Percentiles rank a stretch among this genome's conserved stretches.
These are phyloP conservation scores for Daldinia grandis DNA, from an alignment of 495 filamentous ascomycete genomes.

Conservation along the genomic window DNA sequence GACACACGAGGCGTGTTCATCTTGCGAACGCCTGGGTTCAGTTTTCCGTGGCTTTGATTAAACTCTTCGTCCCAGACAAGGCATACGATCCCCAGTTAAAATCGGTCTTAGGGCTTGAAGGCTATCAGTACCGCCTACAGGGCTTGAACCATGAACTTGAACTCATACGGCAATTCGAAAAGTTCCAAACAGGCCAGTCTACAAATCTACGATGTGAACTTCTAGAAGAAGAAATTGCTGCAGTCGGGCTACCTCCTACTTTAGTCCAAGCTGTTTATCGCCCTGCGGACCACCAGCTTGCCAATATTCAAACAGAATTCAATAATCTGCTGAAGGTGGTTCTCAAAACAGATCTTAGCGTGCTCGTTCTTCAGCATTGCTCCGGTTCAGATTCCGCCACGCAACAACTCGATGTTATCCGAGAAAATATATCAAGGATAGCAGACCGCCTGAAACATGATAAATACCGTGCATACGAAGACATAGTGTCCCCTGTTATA, in stretches of 20 bases:
- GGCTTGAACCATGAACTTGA: slow-evolving; percentile 65
- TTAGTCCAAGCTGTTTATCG: slow-evolving; percentile 68
- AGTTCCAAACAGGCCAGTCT: slow-evolving; percentile 70
- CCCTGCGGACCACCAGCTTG: slow-evolving; percentile 70
- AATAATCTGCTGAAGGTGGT: slow-evolving; percentile 74
- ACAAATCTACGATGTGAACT: slow-evolving; percentile 69
- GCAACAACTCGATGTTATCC: slow-evolving; percentile 65
- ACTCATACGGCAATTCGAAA: slow-evolving; percentile 71
- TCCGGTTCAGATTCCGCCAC: slow-evolving; percentile 39
- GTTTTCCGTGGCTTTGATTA: slow-evolving; percentile 71
- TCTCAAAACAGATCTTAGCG: slow-evolving; percentile 62
- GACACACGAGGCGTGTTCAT: slow-evolving; percentile 38
- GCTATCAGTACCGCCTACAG: slow-evolving; percentile 64
- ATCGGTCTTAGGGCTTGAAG: slow-evolving; percentile 73
- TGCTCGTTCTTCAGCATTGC: slow-evolving; percentile 43
- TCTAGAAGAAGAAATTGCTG: slow-evolving; percentile 64
- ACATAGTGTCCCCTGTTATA: slow-evolving; percentile 79
- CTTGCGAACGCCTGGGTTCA: slow-evolving; percentile 68
- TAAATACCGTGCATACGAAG: slow-evolving; percentile 78
- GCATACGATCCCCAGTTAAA: slow-evolving; percentile 86
- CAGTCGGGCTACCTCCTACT: slow-evolving; percentile 69
- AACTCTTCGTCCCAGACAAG: slow-evolving; percentile 85
- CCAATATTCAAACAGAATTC: slow-evolving; percentile 82
- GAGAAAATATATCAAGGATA: slow-evolving; percentile 76
- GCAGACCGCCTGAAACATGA: slow-evolving; percentile 67